Conservation (phyloP, 805 yeast species). For the Blastobotrys terrestris region DNA sequence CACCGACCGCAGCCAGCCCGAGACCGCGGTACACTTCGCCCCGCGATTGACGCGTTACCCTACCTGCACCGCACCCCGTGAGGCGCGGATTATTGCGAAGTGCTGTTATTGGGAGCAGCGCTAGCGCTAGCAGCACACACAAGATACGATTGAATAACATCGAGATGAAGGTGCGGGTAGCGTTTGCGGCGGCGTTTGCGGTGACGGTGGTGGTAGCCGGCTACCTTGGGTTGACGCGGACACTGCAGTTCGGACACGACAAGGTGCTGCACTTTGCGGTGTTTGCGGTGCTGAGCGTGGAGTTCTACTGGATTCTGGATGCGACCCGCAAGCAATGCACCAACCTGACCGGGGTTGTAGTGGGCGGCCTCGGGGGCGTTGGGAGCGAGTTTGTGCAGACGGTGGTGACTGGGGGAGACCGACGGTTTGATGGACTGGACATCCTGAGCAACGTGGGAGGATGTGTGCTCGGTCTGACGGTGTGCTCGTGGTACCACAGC, state of each 20-base stretch:
- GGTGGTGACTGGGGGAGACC: constrained; percentile 20
- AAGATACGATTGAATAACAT: too few species aligned
- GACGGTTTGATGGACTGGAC: constrained; percentile 33
- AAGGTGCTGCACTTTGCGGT: constrained; percentile 33
- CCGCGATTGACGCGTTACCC: too few species aligned
- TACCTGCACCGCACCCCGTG: too few species aligned
- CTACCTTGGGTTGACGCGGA: constrained; percentile 26
- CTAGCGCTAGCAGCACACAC: too few species aligned
- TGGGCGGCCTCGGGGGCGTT: constrained; percentile 32
- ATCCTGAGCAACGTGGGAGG: constrained; percentile 35
- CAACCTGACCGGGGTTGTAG: constrained; percentile 30
- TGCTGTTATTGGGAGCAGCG: too few species aligned
- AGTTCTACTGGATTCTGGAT: constrained; percentile 40
- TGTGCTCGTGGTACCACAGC: constrained; percentile 33
- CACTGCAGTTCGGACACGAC: constrained; percentile 32
- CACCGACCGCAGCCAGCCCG: too few species aligned
- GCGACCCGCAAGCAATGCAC: constrained; percentile 32
- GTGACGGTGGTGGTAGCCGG: constrained; percentile 15
- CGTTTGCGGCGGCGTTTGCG: constrained; percentile 20
- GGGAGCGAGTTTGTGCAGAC: constrained; percentile 36
- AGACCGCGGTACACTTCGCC: too few species aligned
- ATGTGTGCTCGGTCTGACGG: constrained; percentile 26
- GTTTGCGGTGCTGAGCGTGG: constrained; percentile 32
- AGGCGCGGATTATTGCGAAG: too few species aligned
- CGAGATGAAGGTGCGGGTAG: constrained; percentile 23